These are phyloP conservation scores for Heritiera fomes DNA, from an alignment of 345 rosid genomes.

Conservation along the genomic window DNA sequence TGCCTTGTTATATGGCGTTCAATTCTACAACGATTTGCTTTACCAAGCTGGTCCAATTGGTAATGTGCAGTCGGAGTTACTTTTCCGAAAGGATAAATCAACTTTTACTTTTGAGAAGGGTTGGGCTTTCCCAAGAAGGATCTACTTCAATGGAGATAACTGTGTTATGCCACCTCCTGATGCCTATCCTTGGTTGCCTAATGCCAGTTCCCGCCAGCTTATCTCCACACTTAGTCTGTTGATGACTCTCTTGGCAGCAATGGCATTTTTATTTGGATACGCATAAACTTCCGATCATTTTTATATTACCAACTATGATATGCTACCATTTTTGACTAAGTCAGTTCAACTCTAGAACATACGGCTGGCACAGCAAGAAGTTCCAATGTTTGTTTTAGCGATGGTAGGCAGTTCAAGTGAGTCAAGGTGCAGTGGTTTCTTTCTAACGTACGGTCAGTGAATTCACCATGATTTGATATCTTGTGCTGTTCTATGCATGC, in stretches of 20 bases:
- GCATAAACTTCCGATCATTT: constrained; percentile 11
- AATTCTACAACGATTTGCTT: constrained; percentile 79
- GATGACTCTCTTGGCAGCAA: constrained; percentile 32
- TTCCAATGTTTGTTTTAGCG: neutral
- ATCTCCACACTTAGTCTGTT: constrained; percentile 31
- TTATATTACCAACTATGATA: neutral
- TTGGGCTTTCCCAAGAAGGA: constrained; percentile 89
- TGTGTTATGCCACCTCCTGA: constrained; percentile 92
- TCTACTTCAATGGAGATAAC: constrained; percentile 87
- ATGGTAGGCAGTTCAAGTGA: neutral
- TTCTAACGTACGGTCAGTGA: neutral
- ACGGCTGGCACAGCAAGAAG: constrained; percentile 3
- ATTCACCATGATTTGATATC: neutral
- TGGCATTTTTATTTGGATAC: constrained; percentile 41
- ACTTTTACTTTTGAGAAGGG: constrained; percentile 78
- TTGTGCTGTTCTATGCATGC: neutral
- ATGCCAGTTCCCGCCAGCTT: constrained; percentile 38
- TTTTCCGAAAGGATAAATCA: constrained; percentile 62
- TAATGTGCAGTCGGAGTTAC: constrained; percentile 85
- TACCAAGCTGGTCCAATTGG: constrained; percentile 75
- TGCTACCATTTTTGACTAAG: constrained; percentile 16
- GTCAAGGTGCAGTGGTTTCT: neutral
- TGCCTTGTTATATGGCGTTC: constrained; percentile 75
- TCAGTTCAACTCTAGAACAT: constrained; percentile 1
- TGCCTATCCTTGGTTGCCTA: constrained; percentile 84